Percentiles rank a stretch among this genome's conserved stretches.
Evolutionary conservation across 2,329 filamentous ascomycete genomes (phyloP).

Genomic region (Apiospora rasikravindrae): DNA sequence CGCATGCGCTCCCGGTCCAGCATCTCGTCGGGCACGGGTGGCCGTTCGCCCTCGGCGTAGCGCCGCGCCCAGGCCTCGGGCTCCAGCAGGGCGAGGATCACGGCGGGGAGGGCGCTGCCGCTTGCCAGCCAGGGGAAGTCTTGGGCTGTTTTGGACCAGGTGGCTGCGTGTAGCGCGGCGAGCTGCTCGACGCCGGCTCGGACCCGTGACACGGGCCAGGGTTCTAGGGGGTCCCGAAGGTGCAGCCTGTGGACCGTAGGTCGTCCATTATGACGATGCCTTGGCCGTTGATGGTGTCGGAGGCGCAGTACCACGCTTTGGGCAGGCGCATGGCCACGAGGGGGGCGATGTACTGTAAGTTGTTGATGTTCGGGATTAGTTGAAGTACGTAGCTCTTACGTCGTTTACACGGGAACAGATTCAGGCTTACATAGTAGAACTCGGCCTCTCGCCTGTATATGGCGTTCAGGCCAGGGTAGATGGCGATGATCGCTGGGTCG

Average conservation of each 20-base stretch:
- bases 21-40: constrained; percentile 24
- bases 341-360: constrained; percentile 18
- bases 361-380: too few relatives aligned
- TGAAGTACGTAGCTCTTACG: too few relatives aligned
- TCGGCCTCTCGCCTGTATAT: constrained; percentile 25
- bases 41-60: constrained; percentile 20
- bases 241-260: constrained; percentile 19
- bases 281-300: constrained; percentile 19
- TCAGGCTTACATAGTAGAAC: constrained; percentile 21
- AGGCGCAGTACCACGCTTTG: constrained; percentile 2
- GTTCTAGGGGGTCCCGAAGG: constrained; percentile 23
- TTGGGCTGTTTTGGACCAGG: not conserved
- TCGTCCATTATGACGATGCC: constrained; percentile 27
- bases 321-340: constrained; percentile 19
- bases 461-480: constrained; percentile 19
- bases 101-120: constrained; percentile 23
- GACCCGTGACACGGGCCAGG: constrained; percentile 26
- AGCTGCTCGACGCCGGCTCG: constrained; percentile 35
- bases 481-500: constrained; percentile 23
- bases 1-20: constrained; percentile 33
- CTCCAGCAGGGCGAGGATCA: constrained; percentile 26
- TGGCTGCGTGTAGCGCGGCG: constrained; percentile 33
- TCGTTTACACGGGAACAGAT: too few relatives aligned
- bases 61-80: constrained; percentile 21
- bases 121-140: constrained; percentile 28